A percentile compares a stretch with the other conserved stretches of the same genome.
These are phyloP conservation scores for Scutellaria barbata DNA, from an alignment of 257 asterid species.

Conservation along the genomic window DNA sequence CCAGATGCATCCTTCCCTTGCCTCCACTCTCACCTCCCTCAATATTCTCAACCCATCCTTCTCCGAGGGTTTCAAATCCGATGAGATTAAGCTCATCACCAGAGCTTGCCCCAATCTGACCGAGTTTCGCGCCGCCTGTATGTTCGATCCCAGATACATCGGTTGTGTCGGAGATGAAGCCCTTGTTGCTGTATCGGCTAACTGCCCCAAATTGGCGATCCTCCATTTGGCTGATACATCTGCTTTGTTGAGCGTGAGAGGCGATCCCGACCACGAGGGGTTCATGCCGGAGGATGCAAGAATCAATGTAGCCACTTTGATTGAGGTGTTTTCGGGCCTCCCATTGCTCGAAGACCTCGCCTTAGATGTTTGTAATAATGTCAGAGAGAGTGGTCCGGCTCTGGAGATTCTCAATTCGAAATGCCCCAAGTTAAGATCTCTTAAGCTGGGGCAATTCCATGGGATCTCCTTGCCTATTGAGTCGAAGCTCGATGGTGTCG, in stretches of 20 bases:
- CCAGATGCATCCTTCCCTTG: constrained; percentile 45
- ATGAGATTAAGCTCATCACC: constrained; percentile 64
- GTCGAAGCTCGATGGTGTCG: constrained; percentile 82
- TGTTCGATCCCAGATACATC: constrained; percentile 80
- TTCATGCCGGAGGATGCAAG: constrained; percentile 61
- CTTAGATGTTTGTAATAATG: constrained; percentile 71
- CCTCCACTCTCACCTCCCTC: constrained; percentile 52
- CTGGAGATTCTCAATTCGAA: constrained; percentile 69
- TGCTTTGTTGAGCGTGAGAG: constrained; percentile 53
- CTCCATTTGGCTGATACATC: constrained; percentile 83
- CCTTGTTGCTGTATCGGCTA: constrained; percentile 57
- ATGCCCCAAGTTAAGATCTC: constrained; percentile 67
- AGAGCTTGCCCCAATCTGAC: constrained; percentile 63
- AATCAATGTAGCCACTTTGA: constrained; percentile 62
- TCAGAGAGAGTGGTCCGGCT: constrained; percentile 79
- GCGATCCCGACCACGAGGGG: constrained; percentile 61
- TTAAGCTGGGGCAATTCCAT: constrained; percentile 81
- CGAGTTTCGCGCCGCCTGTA: constrained; percentile 67
- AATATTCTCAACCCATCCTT: constrained; percentile 76
- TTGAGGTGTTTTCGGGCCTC: constrained; percentile 84
- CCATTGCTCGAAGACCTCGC: constrained; percentile 71
- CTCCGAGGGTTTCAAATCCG: constrained; percentile 77
- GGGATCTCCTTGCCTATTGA: constrained; percentile 76
- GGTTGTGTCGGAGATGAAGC: constrained; percentile 80
- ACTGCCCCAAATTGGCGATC: constrained; percentile 63